phyloP scores from a whole-genome alignment of 1,284 basidiomycete genomes.

The Hemileia vastatrix region DNA sequence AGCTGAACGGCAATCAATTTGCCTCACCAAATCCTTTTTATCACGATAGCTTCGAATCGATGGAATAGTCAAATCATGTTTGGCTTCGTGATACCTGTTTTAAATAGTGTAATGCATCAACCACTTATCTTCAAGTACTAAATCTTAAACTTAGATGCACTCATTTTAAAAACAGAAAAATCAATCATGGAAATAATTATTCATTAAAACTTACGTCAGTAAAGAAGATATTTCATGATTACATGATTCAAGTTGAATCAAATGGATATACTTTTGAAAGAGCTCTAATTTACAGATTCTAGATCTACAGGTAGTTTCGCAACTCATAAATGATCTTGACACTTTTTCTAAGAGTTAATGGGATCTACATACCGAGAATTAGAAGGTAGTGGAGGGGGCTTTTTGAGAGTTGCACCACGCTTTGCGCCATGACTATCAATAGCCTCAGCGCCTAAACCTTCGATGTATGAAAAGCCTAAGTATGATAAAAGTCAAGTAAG shows the following conservation, averaged over 20 bases:
- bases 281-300: background rate
- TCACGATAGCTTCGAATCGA: background rate
- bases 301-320: background rate
- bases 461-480: background rate
- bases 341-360: background rate
- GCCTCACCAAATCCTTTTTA: background rate
- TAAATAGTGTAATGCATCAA: background rate
- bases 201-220: no score
- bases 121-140: background rate
- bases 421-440: background rate
- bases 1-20: background rate
- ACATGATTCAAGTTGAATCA: no score
- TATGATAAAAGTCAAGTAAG: background rate
- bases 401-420: background rate
- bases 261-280: background rate
- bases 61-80: background rate
- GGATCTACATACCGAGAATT: background rate
- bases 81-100: background rate
- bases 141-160: background rate
- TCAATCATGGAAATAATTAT: no score
- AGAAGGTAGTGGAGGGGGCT: background rate
- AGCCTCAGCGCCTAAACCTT: background rate
- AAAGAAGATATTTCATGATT: no score
- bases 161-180: background rate
- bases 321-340: background rate